Percentiles rank a stretch among this genome's conserved stretches.
Evolutionary conservation across 73 alveolate genomes (phyloP).

Genomic region (Urostyla sp.): DNA sequence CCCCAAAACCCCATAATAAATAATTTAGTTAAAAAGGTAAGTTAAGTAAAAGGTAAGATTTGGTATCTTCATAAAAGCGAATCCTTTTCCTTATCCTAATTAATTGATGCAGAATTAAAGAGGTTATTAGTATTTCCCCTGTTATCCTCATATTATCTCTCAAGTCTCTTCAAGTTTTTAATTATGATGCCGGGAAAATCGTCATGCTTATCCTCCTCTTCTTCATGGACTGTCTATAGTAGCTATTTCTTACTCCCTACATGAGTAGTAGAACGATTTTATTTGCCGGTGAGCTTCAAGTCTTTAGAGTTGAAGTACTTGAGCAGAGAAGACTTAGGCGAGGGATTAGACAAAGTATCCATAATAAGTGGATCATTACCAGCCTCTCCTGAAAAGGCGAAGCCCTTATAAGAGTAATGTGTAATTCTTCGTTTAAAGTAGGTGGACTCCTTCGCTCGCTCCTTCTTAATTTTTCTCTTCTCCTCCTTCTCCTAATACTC

Average conservation of each 20-base stretch:
- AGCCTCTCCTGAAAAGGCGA: constrained; percentile 67
- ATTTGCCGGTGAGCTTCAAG: not conserved
- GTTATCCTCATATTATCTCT: no score
- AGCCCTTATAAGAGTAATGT: constrained; percentile 33
- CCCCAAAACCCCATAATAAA: no score
- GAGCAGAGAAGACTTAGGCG: not conserved
- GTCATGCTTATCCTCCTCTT: no score
- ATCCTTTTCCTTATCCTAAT: no score
- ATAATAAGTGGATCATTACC: constrained; percentile 62
- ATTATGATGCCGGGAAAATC: no score
- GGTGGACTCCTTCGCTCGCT: constrained; percentile 12
- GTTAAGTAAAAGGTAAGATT: no score
- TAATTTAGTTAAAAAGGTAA: no score
- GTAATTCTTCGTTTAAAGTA: constrained; percentile 5
- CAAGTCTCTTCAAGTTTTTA: not conserved
- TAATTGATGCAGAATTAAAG: no score
- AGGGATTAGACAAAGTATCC: constrained; percentile 13
- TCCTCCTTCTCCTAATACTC: constrained; percentile 20
- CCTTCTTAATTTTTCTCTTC: not conserved
- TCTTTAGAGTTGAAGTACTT: not conserved
- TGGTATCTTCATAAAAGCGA: no score
- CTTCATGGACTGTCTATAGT: no score
- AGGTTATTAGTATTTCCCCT: no score
- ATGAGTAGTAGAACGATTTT: constrained; percentile 6
- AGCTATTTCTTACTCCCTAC: no score